phyloP scores from a whole-genome alignment of 495 filamentous ascomycete species.

The Bacidia gigantensis region DNA sequence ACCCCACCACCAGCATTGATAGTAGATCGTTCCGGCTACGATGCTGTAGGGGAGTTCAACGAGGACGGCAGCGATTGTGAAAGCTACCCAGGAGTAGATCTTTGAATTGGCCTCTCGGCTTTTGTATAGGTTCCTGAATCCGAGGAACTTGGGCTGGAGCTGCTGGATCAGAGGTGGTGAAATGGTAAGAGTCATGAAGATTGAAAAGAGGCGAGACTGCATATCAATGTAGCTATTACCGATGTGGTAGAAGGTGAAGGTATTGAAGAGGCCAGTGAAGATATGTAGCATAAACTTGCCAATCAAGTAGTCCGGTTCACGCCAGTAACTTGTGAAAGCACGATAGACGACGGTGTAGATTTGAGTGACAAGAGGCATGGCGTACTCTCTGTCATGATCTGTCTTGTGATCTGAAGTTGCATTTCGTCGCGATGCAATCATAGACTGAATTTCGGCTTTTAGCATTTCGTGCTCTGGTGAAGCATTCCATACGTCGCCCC shows the following conservation, averaged over 20 bases:
- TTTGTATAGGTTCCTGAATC: constrained; percentile 34
- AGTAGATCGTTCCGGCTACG: constrained; percentile 30
- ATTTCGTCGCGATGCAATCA: constrained; percentile 27
- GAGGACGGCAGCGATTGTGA: constrained; percentile 33
- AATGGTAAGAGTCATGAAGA: constrained; percentile 61
- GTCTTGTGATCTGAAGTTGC: constrained; percentile 22
- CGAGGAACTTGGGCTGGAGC: constrained; percentile 34
- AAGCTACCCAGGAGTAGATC: constrained; percentile 40
- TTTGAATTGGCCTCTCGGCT: constrained; percentile 35
- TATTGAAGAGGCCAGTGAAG: constrained; percentile 47
- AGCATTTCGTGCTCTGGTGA: constrained; percentile 32
- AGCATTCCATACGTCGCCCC: constrained; percentile 44
- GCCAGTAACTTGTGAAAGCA: constrained; percentile 46
- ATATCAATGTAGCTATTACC: constrained; percentile 44
- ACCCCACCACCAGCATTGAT: constrained; percentile 43
- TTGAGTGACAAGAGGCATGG: constrained; percentile 44
- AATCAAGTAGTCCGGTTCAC: constrained; percentile 43
- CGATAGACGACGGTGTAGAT: constrained; percentile 35
- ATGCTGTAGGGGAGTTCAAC: constrained; percentile 41
- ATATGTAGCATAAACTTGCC: constrained; percentile 49
- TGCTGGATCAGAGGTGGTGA: constrained; percentile 50
- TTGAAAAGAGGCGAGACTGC: constrained; percentile 51
- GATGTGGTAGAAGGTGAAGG: constrained; percentile 49
- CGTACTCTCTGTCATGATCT: constrained; percentile 38
- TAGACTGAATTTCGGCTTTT: constrained; percentile 33